Evolutionary conservation across 2,329 filamentous ascomycete genomes (phyloP).

Genomic region (Tolypocladium capitatum): DNA sequence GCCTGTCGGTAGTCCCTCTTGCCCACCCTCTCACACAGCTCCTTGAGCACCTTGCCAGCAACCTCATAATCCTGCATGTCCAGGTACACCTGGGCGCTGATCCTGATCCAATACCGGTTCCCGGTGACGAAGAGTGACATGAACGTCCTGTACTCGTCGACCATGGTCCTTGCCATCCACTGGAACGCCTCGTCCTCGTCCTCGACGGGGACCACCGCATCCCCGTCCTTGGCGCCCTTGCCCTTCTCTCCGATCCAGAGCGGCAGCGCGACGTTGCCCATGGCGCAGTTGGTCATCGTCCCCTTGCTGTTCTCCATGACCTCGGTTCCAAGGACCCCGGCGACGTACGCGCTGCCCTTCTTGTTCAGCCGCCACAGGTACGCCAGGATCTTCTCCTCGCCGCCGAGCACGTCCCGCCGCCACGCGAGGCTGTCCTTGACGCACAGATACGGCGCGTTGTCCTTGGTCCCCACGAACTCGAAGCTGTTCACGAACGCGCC

Average conservation of each 20-base stretch:
- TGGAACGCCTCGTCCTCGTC: conserved; percentile 27
- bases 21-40: conserved; percentile 27
- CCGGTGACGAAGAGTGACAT: conserved; percentile 49
- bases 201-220: conserved; percentile 15
- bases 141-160: conserved; percentile 56
- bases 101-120: conserved; percentile 52
- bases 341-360: conserved; percentile 47
- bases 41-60: conserved; percentile 45
- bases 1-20: conserved; percentile 19
- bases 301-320: conserved; percentile 53
- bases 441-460: conserved; percentile 59
- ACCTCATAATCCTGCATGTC: conserved; percentile 66
- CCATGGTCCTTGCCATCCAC: conserved; percentile 44
- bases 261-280: conserved; percentile 65
- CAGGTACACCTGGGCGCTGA: conserved; percentile 79
- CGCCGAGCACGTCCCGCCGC: conserved; percentile 54
- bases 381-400: conserved; percentile 53
- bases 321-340: conserved; percentile 52
- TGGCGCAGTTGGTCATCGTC: conserved; percentile 51
- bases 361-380: conserved; percentile 53
- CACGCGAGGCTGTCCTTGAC: conserved; percentile 60
- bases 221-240: conserved; percentile 12
- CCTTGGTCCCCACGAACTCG: conserved; percentile 63
- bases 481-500: conserved; percentile 56
- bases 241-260: conserved; percentile 26